Conservation (phyloP, 257 asterid genomes). For the Nicotiana otophora region DNA sequence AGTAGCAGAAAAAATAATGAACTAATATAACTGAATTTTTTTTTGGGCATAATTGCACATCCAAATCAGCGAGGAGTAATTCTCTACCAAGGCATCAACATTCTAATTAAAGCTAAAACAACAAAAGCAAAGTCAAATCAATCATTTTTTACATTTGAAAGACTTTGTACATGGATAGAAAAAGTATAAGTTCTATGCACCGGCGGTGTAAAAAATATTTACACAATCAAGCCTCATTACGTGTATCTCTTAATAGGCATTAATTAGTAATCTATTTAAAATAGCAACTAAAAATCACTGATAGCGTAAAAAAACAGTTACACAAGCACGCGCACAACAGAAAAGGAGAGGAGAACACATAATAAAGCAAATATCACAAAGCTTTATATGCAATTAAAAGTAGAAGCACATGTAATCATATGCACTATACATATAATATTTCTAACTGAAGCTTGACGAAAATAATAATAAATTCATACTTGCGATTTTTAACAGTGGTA, state of each 20-base stretch:
- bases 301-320: neutral
- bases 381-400: neutral
- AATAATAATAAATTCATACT: slow-evolving; percentile 26
- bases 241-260: too few species aligned
- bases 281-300: neutral
- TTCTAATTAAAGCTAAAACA: neutral
- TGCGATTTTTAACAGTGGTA: slow-evolving; percentile 74
- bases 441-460: neutral
- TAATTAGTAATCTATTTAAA: too few species aligned
- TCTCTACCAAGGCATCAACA: neutral
- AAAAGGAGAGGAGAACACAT: neutral
- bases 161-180: neutral
- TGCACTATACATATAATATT: neutral
- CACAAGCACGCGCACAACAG: neutral
- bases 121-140: neutral
- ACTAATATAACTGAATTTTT: neutral
- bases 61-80: neutral
- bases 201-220: neutral
- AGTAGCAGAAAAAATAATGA: neutral
- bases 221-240: neutral
- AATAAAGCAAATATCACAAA: neutral
- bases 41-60: neutral
- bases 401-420: neutral
- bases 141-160: neutral
- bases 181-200: too few species aligned